phyloP scores from a whole-genome alignment of 805 yeast genomes.

The Nakazawaea pomicola region DNA sequence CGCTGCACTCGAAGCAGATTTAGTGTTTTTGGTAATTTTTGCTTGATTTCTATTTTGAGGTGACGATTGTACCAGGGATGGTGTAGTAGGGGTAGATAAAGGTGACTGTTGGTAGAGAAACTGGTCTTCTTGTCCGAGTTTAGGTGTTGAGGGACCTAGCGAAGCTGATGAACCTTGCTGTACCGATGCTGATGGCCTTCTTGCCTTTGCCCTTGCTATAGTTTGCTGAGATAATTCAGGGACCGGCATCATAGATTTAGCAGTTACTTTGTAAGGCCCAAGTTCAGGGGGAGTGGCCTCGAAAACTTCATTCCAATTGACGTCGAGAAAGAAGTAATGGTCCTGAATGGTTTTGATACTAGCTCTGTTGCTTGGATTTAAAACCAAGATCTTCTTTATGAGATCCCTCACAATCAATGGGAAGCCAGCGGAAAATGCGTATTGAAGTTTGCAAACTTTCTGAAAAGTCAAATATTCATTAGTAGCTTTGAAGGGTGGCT shows the following conservation, averaged over 20 bases:
- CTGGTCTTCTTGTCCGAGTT: conserved; percentile 1
- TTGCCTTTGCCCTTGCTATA: not conserved
- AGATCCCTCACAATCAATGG: conserved; percentile 70
- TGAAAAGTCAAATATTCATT: conserved; percentile 81
- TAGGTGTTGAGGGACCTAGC: conserved; percentile 5
- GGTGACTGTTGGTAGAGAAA: conserved; percentile 3
- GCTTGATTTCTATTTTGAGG: not conserved
- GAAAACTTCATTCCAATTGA: conserved; percentile 65
- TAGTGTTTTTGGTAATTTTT: not conserved
- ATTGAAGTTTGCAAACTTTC: conserved; percentile 73
- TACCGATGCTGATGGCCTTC: not conserved
- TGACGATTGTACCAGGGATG: conserved; percentile 2
- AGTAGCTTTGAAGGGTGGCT: conserved; percentile 78
- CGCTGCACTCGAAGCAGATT: conserved; percentile 17
- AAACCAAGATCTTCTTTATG: conserved; percentile 60
- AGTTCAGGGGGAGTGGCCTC: conserved; percentile 52
- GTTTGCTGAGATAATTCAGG: conserved; percentile 39
- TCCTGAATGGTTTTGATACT: conserved; percentile 50
- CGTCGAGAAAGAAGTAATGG: conserved; percentile 57
- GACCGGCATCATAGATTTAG: conserved; percentile 73
- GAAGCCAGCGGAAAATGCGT: conserved; percentile 81
- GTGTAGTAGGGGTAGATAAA: conserved; percentile 3
- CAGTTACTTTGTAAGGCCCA: conserved; percentile 68
- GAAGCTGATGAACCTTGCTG: not conserved
- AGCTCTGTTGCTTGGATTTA: conserved; percentile 60